Percentiles rank a stretch among this genome's conserved stretches.
phyloP scores from a whole-genome alignment of 495 filamentous ascomycete genomes.

The Geoglossum glabrum region DNA sequence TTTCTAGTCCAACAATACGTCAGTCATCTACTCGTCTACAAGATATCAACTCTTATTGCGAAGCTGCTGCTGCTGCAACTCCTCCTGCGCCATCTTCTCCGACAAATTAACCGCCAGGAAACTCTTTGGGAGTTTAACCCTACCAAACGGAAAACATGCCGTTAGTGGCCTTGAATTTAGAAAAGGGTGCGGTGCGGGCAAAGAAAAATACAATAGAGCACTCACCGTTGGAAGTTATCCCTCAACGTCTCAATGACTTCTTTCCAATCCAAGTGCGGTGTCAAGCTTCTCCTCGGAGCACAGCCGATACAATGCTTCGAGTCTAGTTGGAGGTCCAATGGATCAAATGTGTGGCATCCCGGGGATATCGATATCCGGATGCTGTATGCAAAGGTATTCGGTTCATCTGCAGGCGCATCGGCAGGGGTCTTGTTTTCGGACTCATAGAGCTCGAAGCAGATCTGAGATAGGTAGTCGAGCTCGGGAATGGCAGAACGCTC shows the following conservation, averaged over 20 bases:
- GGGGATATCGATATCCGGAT: slow-evolving; percentile 92
- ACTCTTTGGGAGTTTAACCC: slow-evolving; percentile 83
- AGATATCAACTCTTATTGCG: too few species aligned
- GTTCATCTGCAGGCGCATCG: slow-evolving; percentile 25
- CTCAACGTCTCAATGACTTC: slow-evolving; percentile 81
- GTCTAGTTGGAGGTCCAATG: slow-evolving; percentile 86
- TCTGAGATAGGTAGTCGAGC: slow-evolving; percentile 91
- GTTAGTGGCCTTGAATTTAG: slow-evolving; percentile 4
- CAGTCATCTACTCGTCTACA: too few species aligned
- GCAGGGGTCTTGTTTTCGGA: slow-evolving; percentile 47
- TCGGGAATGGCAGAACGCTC: slow-evolving; percentile 84
- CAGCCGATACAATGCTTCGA: slow-evolving; percentile 88
- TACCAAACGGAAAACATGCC: slow-evolving; percentile 15
- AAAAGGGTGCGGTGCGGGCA: background rate
- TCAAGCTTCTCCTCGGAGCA: slow-evolving; percentile 70
- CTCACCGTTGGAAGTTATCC: slow-evolving; percentile 86
- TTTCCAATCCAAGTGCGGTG: slow-evolving; percentile 88
- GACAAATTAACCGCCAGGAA: slow-evolving; percentile 86
- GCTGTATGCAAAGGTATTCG: slow-evolving; percentile 64
- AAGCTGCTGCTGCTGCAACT: background rate
- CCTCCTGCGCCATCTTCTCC: slow-evolving; percentile 25
- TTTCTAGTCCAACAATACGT: too few species aligned
- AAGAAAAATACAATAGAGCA: slow-evolving; percentile 7
- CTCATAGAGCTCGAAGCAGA: slow-evolving; percentile 95
- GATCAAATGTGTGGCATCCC: slow-evolving; percentile 88